Base-by-base conservation (phyloP, 495 filamentous ascomycete genomes). In the Aspergillus avenaceus region DNA sequence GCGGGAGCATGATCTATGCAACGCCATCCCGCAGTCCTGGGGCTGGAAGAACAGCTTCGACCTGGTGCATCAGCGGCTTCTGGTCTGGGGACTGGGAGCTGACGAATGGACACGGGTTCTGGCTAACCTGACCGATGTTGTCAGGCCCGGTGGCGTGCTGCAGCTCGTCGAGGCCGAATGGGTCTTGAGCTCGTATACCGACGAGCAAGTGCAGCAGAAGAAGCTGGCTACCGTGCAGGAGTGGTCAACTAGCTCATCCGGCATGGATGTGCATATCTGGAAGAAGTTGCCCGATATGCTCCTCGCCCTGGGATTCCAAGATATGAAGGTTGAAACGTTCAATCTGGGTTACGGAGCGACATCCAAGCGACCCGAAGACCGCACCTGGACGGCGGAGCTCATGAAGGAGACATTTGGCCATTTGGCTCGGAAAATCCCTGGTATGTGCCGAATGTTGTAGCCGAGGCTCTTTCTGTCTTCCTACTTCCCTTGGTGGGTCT, bases 131-230 rank as follows among this genome's bases (percentile, higher is more conserved):
- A 8, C 36, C 13, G 5, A 13, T 41, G 25, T 11, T 52, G 12
- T n/a, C n/a, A 45, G 38, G 9, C 49, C 49, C 6, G 49, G 49
- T 31, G 49, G 49, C 1, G 34, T 34, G 16, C 34, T 52, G 14
- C 49, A 52, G 34, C 32, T 52, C 0, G 49, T 52, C 11, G 49
- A 52, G 18, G 41, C 41, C 5, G 41, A 52, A 45, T 52, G 49
- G 49, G 34, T 52, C 8, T 22, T 34, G 13, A 38, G 27, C 2
- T 27, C 44, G 13, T n/a, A 34, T 8, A 22, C 24, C 3, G 27
- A 23, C 12, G 37, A 12, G 4, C 40, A 41, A 2, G 40, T 41
- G 0, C 24, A 45, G 12, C 26, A 44, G 4, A 31, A 28, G 23
- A 41, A 37, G 12, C 41, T 44, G 37, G 48, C 38, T 7, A n/a